Evolutionary conservation across 164 flowering plant species (phyloP).

Genomic region (Magnolia sinica): DNA sequence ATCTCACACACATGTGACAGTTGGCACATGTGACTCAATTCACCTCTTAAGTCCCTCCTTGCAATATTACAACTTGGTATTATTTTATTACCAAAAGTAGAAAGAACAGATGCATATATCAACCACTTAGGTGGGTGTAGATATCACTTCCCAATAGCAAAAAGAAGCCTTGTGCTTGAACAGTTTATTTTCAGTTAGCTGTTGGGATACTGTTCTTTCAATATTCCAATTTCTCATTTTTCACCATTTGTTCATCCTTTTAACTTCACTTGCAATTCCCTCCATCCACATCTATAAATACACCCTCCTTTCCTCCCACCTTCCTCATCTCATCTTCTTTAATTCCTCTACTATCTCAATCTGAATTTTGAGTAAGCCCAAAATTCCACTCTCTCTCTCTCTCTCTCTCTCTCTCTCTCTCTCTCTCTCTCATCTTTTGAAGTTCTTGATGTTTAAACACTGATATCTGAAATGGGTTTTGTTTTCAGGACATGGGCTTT

Average conservation of each 20-base stretch:
- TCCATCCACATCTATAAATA: conserved; percentile 25
- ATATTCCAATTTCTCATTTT: not conserved
- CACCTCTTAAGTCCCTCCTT: not conserved
- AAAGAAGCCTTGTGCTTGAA: not conserved
- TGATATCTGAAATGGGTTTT: conserved; percentile 13
- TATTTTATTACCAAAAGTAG: no score
- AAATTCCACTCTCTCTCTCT: not conserved
- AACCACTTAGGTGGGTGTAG: no score
- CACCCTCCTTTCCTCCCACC: conserved; percentile 12
- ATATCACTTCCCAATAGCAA: not conserved
- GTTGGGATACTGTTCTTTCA: conserved; percentile 23
- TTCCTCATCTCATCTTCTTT: conserved; percentile 15
- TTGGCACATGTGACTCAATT: not conserved
- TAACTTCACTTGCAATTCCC: not conserved
- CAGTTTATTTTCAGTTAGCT: conserved; percentile 25
- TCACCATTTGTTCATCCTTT: not conserved
- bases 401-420: not conserved
- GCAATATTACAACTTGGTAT: not conserved
- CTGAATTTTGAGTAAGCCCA: conserved; percentile 13
- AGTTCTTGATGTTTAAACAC: conserved; percentile 3
- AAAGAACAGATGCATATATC: no score
- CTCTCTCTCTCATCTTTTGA: not conserved
- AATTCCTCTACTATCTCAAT: not conserved
- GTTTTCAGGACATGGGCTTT: conserved; percentile 38
- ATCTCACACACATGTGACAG: not conserved